Base-by-base conservation (phyloP, 352 stramenopile species). In the Globisporangium iwayamae region DNA sequence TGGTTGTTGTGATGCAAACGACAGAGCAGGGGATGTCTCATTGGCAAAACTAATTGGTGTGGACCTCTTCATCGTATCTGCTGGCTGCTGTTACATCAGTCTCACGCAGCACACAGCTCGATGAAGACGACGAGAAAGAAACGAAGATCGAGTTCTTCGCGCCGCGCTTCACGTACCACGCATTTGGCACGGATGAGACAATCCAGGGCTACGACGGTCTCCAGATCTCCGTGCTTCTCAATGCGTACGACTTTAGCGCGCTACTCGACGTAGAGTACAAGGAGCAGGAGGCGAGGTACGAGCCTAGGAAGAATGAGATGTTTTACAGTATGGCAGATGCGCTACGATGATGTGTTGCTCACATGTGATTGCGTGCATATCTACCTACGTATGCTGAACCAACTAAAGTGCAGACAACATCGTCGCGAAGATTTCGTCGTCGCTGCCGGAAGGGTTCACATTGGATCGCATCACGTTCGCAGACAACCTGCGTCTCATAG, bases 131-230 rank as follows among this genome's bases (percentile, higher is more conserved):
- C 71, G 65, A 73, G 13, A 57, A 74, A 39, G 52, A 75, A 34
- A 66, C 59, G 9, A 10, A 58, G 45, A 70, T 82, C 32, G 52
- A 76, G 11, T 83, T 65, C 60, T 94, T 93, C 65, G 67, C 68
- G 18, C 86, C 86, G 14, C 76, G 74, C 48, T 93, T 92, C 69
- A 91, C 86, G 57, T 95, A 95, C 67, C 86, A 95, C 47, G 76
- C 79, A 30, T 93, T 93, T 56, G 83, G 82, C 7, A 90, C 83
- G 28, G 75, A 91, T 10, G 84, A 95, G 61, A 36, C 68, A n/a
- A 72, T 93, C 18, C 72, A 84, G 56, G 83, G 84, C 7, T 93
- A 88, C 36, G 70, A 83, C 45, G 78, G 71, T 0, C 72, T 93
- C 7, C 67, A 70, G 10, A 77, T 93, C 20, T 71, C 74, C 3